phyloP scores from a whole-genome alignment of 176 grass and related monocot genomes.

The Leersia perrieri region DNA sequence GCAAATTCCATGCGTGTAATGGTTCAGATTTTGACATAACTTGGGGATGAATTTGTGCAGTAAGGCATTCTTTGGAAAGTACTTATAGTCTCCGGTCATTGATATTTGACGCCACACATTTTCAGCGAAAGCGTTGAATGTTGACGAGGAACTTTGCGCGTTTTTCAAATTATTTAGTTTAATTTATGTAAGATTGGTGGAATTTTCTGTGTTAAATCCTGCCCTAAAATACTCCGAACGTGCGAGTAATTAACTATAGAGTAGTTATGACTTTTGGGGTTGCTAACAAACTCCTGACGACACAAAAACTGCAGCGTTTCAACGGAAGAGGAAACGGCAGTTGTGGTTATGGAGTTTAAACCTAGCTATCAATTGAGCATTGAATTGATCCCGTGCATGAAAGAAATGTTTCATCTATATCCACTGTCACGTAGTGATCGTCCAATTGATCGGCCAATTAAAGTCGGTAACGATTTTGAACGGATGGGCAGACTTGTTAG shows the following conservation, averaged over 20 bases:
- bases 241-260: not conserved
- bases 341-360: not conserved
- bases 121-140: too few relatives aligned
- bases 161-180: too few relatives aligned
- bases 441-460: not conserved
- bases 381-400: not conserved
- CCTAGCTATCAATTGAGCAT: not conserved
- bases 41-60: not conserved
- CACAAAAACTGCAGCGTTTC: not conserved
- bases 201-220: not conserved
- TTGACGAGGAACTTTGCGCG: too few relatives aligned
- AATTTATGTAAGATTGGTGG: too few relatives aligned
- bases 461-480: not conserved
- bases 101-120: too few relatives aligned
- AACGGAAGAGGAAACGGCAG: not conserved
- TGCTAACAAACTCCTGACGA: not conserved
- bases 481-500: not conserved
- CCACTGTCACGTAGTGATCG: not conserved
- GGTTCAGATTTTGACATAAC: not conserved
- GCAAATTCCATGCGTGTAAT: not conserved
- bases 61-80: not conserved
- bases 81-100: too few relatives aligned
- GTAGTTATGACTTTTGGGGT: not conserved
- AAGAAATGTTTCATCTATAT: conserved; percentile 22
- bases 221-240: not conserved